Percentiles rank a stretch among this genome's conserved stretches.
Evolutionary conservation across 2,329 filamentous ascomycete genomes (phyloP).

Genomic region (Neopestalotiopsis sp.): DNA sequence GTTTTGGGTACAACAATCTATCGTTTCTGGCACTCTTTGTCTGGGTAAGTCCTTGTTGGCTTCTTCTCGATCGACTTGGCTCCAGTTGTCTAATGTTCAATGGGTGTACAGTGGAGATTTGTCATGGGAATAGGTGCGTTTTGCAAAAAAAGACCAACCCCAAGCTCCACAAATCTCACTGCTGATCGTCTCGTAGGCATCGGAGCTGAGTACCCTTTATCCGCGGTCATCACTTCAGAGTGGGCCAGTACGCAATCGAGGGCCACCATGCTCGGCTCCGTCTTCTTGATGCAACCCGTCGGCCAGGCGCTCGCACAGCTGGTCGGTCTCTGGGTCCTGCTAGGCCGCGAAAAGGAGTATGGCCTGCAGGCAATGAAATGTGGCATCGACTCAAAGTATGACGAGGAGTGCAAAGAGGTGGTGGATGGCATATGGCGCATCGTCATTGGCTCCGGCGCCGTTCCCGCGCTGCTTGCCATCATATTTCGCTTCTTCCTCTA

Average conservation of each 20-base stretch:
- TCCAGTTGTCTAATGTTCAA: not conserved
- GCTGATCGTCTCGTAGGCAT: constrained; percentile 50
- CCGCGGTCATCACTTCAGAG: constrained; percentile 71
- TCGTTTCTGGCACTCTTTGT: constrained; percentile 56
- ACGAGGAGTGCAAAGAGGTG: constrained; percentile 50
- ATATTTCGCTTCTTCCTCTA: constrained; percentile 71
- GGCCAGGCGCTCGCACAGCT: constrained; percentile 69
- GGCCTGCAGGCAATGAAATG: constrained; percentile 41
- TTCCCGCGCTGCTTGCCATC: constrained; percentile 68
- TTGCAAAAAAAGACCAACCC: not conserved
- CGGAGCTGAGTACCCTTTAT: constrained; percentile 71
- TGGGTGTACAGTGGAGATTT: constrained; percentile 51
- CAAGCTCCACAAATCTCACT: constrained; percentile 1
- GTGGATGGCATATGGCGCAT: constrained; percentile 71
- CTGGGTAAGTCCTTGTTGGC: constrained; percentile 42
- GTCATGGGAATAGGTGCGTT: constrained; percentile 56
- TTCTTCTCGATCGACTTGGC: not conserved
- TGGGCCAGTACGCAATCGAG: constrained; percentile 65
- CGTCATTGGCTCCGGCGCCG: constrained; percentile 68
- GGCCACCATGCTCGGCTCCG: constrained; percentile 67
- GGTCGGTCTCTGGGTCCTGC: constrained; percentile 60
- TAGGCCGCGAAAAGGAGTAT: constrained; percentile 42
- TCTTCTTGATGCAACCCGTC: constrained; percentile 72
- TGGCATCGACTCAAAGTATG: constrained; percentile 47
- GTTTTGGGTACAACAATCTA: constrained; percentile 54